phyloP scores from a whole-genome alignment of 108 stramenopile genomes.

The Nannochloropsis salina region DNA sequence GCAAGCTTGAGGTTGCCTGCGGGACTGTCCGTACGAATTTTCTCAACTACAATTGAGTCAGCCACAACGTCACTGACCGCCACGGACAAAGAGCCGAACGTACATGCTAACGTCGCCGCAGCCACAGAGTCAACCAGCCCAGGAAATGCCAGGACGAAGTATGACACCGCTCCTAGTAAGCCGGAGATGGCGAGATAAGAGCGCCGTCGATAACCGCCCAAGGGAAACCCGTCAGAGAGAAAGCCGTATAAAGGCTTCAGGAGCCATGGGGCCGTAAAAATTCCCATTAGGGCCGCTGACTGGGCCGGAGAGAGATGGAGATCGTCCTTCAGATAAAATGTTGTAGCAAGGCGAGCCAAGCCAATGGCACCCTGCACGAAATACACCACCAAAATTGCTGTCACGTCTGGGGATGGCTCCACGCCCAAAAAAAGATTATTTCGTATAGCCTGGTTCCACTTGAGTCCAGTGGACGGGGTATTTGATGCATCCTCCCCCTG shows the following conservation, averaged over 20 bases:
- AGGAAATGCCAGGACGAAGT: slow-evolving; percentile 43
- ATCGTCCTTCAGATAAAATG: slow-evolving; percentile 87
- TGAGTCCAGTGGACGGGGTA: background rate
- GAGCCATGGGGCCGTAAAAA: slow-evolving; percentile 82
- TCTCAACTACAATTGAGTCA: slow-evolving; percentile 88
- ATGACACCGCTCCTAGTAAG: slow-evolving; percentile 58
- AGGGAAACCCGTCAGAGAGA: slow-evolving; percentile 73
- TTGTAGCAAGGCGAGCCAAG: slow-evolving; percentile 79
- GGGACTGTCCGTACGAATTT: slow-evolving; percentile 63
- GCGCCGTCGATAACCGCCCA: slow-evolving; percentile 71
- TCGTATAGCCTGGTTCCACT: background rate
- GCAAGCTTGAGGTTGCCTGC: slow-evolving; percentile 53
- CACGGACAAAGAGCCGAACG: slow-evolving; percentile 55
- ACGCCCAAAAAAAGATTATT: slow-evolving; percentile 23
- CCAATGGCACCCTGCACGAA: slow-evolving; percentile 92
- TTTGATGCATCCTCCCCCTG: background rate
- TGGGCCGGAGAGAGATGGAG: slow-evolving; percentile 83
- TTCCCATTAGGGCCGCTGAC: slow-evolving; percentile 72
- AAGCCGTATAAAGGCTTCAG: slow-evolving; percentile 87
- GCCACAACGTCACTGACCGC: slow-evolving; percentile 89
- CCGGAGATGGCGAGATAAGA: slow-evolving; percentile 71
- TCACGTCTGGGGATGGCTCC: slow-evolving; percentile 46
- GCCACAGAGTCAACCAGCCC: slow-evolving; percentile 26
- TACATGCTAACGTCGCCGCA: slow-evolving; percentile 33
- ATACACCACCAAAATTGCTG: slow-evolving; percentile 81